A percentile compares a stretch with the other conserved stretches of the same genome.
phyloP scores from a whole-genome alignment of 2,329 filamentous ascomycete genomes.

The Colletotrichum agaves region DNA sequence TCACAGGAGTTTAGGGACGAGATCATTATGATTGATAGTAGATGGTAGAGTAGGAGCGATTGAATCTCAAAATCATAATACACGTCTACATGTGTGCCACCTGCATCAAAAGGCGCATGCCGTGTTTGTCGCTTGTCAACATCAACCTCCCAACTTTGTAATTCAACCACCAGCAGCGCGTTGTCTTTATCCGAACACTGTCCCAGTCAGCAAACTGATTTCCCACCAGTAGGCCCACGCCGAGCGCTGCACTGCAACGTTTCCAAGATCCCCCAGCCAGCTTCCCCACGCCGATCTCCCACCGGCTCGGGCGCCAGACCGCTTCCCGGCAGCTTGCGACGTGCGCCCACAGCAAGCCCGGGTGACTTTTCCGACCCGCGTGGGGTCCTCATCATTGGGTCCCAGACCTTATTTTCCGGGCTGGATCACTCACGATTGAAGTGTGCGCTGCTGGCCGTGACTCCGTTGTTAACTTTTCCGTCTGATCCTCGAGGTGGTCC shows the following conservation, averaged over 20 bases:
- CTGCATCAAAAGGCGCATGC: not conserved
- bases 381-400: not conserved
- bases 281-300: conserved; percentile 31
- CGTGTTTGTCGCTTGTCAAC: not conserved
- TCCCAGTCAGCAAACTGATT: conserved; percentile 7
- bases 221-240: conserved; percentile 30
- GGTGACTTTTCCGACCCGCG: conserved; percentile 21
- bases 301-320: conserved; percentile 16
- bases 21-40: too few relatives aligned
- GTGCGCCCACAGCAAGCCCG: not conserved
- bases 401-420: conserved; percentile 17
- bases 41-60: too few relatives aligned
- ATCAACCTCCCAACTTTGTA: not conserved
- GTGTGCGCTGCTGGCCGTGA: not conserved
- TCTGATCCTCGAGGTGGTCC: too few relatives aligned
- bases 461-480: conserved; percentile 29
- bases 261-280: conserved; percentile 4
- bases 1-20: too few relatives aligned
- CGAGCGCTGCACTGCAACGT: conserved; percentile 24
- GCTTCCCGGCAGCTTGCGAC: not conserved
- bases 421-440: not conserved
- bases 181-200: conserved; percentile 28
- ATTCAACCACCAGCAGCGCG: conserved; percentile 10
- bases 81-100: too few relatives aligned
- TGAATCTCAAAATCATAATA: too few relatives aligned